These are phyloP conservation scores for Erysimum cheiri DNA, from an alignment of 441 rosid species.

Conservation along the genomic window DNA sequence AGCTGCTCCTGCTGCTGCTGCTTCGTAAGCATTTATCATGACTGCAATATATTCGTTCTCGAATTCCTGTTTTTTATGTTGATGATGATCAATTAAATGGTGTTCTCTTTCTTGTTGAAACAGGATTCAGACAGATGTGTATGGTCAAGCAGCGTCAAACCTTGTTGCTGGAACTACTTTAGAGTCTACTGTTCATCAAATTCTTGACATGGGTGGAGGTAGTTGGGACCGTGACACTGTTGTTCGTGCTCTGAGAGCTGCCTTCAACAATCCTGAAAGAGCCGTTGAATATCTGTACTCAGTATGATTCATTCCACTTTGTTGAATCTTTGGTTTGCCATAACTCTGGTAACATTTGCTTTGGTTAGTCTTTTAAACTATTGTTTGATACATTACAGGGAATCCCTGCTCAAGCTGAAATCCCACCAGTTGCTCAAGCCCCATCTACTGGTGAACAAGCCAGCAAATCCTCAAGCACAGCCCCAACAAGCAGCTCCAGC, in stretches of 20 bases:
- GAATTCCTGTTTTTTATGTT: background rate
- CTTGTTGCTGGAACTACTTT: conserved; percentile 63
- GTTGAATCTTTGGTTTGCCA: background rate
- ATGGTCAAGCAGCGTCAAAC: conserved; percentile 74
- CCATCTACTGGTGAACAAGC: conserved; percentile 57
- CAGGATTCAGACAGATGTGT: conserved; percentile 54
- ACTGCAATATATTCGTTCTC: background rate
- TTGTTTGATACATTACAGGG: conserved; percentile 47
- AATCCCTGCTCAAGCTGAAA: conserved; percentile 78
- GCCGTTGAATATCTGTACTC: conserved; percentile 70
- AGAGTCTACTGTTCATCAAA: conserved; percentile 60
- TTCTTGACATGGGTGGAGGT: conserved; percentile 78
- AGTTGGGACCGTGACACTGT: conserved; percentile 74
- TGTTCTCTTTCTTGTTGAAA: conserved; percentile 16
- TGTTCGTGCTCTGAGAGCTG: conserved; percentile 68
- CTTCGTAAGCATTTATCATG: conserved; percentile 53
- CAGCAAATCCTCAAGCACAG: conserved; percentile 54
- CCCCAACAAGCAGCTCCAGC: conserved; percentile 54
- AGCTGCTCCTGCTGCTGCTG: conserved; percentile 40
- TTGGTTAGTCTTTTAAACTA: background rate
- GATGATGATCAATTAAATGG: background rate
- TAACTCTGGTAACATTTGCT: background rate
- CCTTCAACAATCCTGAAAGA: conserved; percentile 71
- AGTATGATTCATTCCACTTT: conserved; percentile 41
- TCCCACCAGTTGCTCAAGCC: conserved; percentile 58